phyloP scores from a whole-genome alignment of 2,329 filamentous ascomycete genomes.

The Phialophora tarda region DNA sequence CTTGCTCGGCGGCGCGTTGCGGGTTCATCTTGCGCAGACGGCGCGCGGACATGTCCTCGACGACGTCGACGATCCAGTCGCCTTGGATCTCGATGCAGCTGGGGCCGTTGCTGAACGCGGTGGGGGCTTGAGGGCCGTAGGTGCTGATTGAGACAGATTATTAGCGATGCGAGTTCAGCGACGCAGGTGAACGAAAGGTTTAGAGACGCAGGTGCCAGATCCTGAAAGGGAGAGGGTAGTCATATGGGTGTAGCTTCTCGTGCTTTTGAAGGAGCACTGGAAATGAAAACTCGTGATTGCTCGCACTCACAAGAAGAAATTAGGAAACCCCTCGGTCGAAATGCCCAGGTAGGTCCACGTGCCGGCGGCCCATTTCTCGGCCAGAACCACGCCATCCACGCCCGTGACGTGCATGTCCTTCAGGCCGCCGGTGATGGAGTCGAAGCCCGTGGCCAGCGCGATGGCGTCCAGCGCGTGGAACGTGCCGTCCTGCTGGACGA shows the following conservation, averaged over 20 bases:
- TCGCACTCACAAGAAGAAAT: conserved; percentile 50
- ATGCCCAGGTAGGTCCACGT: conserved; percentile 51
- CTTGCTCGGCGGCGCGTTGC: conserved; percentile 13
- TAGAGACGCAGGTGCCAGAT: too few relatives aligned
- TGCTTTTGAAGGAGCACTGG: too few relatives aligned
- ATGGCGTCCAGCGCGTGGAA: conserved; percentile 50
- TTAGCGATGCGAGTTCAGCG: neutral
- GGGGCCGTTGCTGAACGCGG: conserved; percentile 62
- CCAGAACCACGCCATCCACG: conserved; percentile 44
- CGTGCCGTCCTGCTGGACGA: conserved; percentile 48
- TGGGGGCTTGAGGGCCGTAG: conserved; percentile 63
- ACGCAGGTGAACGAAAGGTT: too few relatives aligned
- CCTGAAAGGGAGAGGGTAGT: too few relatives aligned
- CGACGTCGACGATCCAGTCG: conserved; percentile 50
- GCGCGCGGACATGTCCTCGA: conserved; percentile 18
- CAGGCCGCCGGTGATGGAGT: conserved; percentile 51
- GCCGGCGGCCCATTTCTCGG: conserved; percentile 46
- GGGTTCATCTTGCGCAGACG: conserved; percentile 23
- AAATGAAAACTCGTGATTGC: conserved; percentile 34
- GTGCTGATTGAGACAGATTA: conserved; percentile 47
- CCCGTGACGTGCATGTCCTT: conserved; percentile 48
- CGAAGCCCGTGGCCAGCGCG: conserved; percentile 53
- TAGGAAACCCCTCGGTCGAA: conserved; percentile 51
- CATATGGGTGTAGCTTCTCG: too few relatives aligned
- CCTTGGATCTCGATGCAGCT: conserved; percentile 62